Conservation (phyloP, 176 grass and related monocot genomes). For the Hyparrhenia diplandra region DNA sequence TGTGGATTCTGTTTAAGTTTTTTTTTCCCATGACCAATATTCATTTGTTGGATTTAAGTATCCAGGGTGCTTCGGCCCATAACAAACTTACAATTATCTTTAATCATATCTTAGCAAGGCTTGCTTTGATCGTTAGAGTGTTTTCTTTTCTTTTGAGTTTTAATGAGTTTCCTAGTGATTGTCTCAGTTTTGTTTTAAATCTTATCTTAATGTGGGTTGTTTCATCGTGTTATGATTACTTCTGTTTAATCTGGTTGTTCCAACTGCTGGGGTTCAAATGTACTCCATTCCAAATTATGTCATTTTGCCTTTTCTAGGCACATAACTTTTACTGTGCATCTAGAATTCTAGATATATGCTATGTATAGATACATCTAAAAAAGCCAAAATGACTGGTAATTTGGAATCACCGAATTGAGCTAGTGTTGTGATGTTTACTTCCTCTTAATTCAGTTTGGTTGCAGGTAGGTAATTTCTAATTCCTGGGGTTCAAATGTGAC, state of each 20-base stretch:
- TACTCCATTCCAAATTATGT: neutral
- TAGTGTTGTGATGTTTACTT: neutral
- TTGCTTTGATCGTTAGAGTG: neutral
- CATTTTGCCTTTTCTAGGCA: neutral
- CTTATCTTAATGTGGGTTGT: neutral
- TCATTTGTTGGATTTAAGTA: neutral
- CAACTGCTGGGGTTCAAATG: neutral
- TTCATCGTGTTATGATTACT: neutral
- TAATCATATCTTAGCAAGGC: neutral
- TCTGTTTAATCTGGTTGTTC: neutral
- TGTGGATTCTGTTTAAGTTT: constrained; percentile 1
- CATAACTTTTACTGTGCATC: neutral
- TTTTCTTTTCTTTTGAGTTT: neutral
- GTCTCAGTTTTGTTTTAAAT: neutral
- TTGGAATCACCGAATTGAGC: neutral
- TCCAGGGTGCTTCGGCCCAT: neutral
- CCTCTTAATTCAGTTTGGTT: constrained; percentile 17
- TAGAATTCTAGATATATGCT: neutral
- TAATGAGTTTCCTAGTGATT: neutral
- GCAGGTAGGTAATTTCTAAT: neutral
- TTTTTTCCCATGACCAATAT: neutral
- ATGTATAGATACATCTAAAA: neutral
- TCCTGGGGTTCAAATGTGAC: neutral
- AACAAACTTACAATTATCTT: neutral
- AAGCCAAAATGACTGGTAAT: neutral